Conservation (phyloP, 2,329 filamentous ascomycete species). For the Arthrobotrys megalospora region DNA sequence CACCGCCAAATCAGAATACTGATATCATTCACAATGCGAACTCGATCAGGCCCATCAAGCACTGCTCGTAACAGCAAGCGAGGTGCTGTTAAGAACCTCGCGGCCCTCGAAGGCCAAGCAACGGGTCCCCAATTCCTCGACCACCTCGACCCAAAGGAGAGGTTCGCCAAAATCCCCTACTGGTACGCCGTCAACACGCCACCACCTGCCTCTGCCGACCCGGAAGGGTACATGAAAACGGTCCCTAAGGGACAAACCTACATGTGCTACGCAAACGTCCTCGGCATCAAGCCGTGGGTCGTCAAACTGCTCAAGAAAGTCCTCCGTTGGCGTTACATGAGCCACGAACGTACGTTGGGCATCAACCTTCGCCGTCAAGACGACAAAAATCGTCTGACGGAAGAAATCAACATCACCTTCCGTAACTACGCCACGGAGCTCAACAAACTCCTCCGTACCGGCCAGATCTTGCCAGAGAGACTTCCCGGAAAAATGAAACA, state of each 20-base stretch:
- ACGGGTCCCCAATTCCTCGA: not conserved
- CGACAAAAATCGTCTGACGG: slow-evolving; percentile 8
- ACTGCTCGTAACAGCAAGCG: not conserved
- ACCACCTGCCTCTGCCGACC: slow-evolving; percentile 4
- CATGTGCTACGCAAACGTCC: slow-evolving; percentile 17
- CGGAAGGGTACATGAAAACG: slow-evolving; percentile 30
- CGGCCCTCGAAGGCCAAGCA: not conserved
- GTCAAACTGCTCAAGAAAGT: slow-evolving; percentile 12
- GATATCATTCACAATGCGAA: not conserved
- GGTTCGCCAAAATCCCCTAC: slow-evolving; percentile 18
- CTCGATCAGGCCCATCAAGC: not conserved
- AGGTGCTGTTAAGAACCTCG: not conserved
- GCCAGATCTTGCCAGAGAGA: not conserved
- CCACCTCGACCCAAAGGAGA: not conserved
- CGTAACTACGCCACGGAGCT: slow-evolving; percentile 30
- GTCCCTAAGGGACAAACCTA: not conserved
- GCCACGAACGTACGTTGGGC: not conserved
- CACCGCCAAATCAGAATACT: not conserved
- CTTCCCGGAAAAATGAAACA: slow-evolving; percentile 6
- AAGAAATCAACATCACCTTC: slow-evolving; percentile 49
- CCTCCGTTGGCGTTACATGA: slow-evolving; percentile 27
- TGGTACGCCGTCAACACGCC: slow-evolving; percentile 37
- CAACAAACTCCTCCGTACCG: not conserved
- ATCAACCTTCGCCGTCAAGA: slow-evolving; percentile 29
- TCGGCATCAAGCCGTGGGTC: slow-evolving; percentile 44